A percentile compares a stretch with the other conserved stretches of the same genome.
Evolutionary conservation across 352 stramenopile genomes (phyloP).

Genomic region (Pythium phragmiticola): DNA sequence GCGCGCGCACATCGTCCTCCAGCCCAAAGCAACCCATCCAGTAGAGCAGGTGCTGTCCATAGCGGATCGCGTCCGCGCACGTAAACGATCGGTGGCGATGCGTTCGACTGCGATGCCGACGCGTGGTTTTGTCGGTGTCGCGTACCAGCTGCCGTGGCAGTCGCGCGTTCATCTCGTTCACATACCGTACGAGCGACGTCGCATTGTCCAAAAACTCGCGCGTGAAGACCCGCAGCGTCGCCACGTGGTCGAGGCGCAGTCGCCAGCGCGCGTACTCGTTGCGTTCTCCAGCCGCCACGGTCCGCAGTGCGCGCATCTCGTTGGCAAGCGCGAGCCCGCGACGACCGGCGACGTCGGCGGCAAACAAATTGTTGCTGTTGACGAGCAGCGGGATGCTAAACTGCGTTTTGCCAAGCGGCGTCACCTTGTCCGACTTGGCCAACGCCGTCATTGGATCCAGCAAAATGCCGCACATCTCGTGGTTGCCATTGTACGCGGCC

Average conservation of each 20-base stretch:
- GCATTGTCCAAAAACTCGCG: slow-evolving; percentile 55
- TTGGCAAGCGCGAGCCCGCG: slow-evolving; percentile 44
- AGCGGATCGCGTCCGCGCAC: slow-evolving; percentile 47
- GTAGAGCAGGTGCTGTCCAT: slow-evolving; percentile 78
- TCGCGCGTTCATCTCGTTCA: slow-evolving; percentile 60
- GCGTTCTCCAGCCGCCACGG: slow-evolving; percentile 1
- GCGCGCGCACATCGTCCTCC: slow-evolving; percentile 42
- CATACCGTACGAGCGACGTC: slow-evolving; percentile 43
- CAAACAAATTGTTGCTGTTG: slow-evolving; percentile 55
- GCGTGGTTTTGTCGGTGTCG: neutral
- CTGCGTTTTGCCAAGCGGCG: slow-evolving; percentile 41
- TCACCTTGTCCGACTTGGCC: slow-evolving; percentile 6
- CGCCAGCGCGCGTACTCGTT: slow-evolving; percentile 52
- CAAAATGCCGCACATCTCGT: slow-evolving; percentile 57
- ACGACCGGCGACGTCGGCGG: slow-evolving; percentile 62
- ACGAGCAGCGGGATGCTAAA: slow-evolving; percentile 55
- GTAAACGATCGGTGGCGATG: slow-evolving; percentile 27
- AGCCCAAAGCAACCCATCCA: slow-evolving; percentile 72
- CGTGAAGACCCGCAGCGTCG: slow-evolving; percentile 45
- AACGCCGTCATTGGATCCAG: slow-evolving; percentile 33
- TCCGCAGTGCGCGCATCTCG: slow-evolving; percentile 40
- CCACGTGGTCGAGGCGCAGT: slow-evolving; percentile 57
- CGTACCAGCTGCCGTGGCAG: slow-evolving; percentile 31
- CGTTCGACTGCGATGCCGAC: neutral
- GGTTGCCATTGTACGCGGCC: slow-evolving; percentile 73